phyloP scores from a whole-genome alignment of 2,329 filamentous ascomycete genomes.

The Fusarium virguliforme region DNA sequence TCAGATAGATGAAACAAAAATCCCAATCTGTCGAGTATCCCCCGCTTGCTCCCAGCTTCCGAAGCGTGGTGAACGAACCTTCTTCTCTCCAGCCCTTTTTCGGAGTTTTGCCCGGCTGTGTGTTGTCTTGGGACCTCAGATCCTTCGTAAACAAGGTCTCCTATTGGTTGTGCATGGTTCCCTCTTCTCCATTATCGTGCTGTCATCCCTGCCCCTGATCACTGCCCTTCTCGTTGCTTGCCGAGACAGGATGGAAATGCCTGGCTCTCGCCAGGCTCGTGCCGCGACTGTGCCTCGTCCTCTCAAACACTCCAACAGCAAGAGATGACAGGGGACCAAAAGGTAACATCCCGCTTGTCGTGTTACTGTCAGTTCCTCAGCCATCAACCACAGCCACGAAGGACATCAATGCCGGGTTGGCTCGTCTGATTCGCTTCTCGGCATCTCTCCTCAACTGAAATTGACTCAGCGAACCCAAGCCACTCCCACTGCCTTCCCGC shows the following conservation, averaged over 20 bases:
- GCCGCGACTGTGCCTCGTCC: not conserved
- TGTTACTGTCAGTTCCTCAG: slow-evolving; percentile 2
- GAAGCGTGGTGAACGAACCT: not conserved
- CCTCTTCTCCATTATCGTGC: not conserved
- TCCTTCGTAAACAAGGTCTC: not conserved
- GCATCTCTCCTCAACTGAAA: slow-evolving; percentile 27
- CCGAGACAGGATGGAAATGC: slow-evolving; percentile 5
- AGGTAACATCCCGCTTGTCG: slow-evolving; percentile 15
- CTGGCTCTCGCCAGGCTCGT: slow-evolving; percentile 9
- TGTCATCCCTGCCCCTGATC: slow-evolving; percentile 8
- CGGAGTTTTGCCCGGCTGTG: slow-evolving; percentile 12
- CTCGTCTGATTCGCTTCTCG: not conserved
- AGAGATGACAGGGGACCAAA: not conserved
- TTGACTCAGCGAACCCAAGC: slow-evolving; percentile 28
- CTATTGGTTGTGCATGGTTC: not conserved
- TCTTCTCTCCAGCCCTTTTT: slow-evolving; percentile 8
- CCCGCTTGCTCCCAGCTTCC: slow-evolving; percentile 1
- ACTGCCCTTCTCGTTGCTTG: not conserved
- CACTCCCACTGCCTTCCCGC: slow-evolving; percentile 23
- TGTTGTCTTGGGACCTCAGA: not conserved
- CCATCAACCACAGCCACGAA: not conserved
- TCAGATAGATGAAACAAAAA: not conserved
- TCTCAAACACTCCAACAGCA: slow-evolving; percentile 3
- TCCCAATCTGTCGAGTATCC: not conserved
- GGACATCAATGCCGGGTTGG: slow-evolving; percentile 1